phyloP scores from a whole-genome alignment of 371 early-diverging fungal genomes.

The Zopfochytrium polystomum region DNA sequence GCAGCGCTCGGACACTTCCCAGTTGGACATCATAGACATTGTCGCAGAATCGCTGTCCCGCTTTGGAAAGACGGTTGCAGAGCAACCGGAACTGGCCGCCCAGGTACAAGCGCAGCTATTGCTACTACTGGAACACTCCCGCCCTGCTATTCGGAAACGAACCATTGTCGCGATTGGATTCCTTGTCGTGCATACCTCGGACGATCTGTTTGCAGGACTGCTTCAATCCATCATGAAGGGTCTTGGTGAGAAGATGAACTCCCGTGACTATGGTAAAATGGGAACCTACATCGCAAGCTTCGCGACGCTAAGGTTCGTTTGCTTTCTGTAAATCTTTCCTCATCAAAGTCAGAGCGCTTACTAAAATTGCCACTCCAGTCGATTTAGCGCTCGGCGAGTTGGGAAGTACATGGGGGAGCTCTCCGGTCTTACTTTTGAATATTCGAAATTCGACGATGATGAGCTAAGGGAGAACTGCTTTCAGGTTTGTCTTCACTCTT shows the following conservation, averaged over 20 bases:
- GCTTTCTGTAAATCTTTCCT: background rate
- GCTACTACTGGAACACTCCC: conserved; percentile 64
- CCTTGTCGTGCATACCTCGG: conserved; percentile 65
- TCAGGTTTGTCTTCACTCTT: conserved; percentile 45
- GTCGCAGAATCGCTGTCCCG: conserved; percentile 76
- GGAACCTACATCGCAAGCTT: conserved; percentile 70
- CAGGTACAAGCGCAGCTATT: conserved; percentile 65
- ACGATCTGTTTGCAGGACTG: conserved; percentile 67
- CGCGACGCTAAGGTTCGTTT: conserved; percentile 66
- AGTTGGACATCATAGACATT: conserved; percentile 80
- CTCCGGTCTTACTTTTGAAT: conserved; percentile 63
- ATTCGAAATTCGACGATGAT: conserved; percentile 68
- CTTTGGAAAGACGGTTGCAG: conserved; percentile 56
- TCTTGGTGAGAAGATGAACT: conserved; percentile 47
- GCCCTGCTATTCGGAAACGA: conserved; percentile 81
- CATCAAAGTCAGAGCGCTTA: background rate
- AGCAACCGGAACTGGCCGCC: conserved; percentile 47
- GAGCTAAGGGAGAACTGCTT: conserved; percentile 84
- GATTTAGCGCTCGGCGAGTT: conserved; percentile 65
- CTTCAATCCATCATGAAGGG: conserved; percentile 46
- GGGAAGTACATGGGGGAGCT: conserved; percentile 66
- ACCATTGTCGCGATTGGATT: conserved; percentile 70
- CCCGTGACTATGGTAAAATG: conserved; percentile 60
- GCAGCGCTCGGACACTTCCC: conserved; percentile 61
- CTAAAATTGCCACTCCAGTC: conserved; percentile 46